Conservation (phyloP, 345 rosid genomes). For the Rubroshorea leprosula region DNA sequence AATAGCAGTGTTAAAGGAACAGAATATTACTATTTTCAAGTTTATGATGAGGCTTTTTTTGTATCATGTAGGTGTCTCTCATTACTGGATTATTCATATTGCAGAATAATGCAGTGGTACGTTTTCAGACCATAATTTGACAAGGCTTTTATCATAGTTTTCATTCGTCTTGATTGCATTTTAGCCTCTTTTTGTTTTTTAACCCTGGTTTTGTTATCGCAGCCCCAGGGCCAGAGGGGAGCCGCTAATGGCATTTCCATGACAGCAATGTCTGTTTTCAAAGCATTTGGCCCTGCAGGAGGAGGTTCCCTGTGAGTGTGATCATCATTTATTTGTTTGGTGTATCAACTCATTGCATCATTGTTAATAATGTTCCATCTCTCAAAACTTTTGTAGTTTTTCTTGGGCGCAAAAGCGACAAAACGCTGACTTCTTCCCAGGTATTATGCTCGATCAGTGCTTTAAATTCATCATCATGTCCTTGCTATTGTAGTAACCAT, state of each 20-base stretch:
- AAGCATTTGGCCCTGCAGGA: slow-evolving; percentile 62
- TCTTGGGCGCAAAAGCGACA: slow-evolving; percentile 58
- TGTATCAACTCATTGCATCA: no score
- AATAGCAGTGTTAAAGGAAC: no score
- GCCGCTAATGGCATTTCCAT: slow-evolving; percentile 62
- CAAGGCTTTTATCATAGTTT: background rate
- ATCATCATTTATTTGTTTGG: no score
- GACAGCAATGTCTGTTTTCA: slow-evolving; percentile 63
- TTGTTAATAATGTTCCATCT: background rate
- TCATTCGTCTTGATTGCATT: background rate
- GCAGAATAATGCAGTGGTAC: slow-evolving; percentile 52
- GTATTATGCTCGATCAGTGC: slow-evolving; percentile 14
- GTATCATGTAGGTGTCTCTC: slow-evolving; percentile 31
- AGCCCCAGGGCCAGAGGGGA: slow-evolving; percentile 54
- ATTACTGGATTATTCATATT: slow-evolving; percentile 49
- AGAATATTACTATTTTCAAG: no score
- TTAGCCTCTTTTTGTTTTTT: background rate
- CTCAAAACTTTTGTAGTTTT: slow-evolving; percentile 25
- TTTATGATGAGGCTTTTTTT: background rate
- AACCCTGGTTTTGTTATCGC: background rate
- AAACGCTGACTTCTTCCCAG: slow-evolving; percentile 42
- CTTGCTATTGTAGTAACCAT: background rate
- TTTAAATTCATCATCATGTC: no score
- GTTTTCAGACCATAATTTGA: slow-evolving; percentile 6
- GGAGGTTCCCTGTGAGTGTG: slow-evolving; percentile 69